A percentile compares a stretch with the other conserved stretches of the same genome.
Evolutionary conservation across 225 moss, liverwort and hornwort genomes (phyloP).

Genomic region (Physcomitrium patens): DNA sequence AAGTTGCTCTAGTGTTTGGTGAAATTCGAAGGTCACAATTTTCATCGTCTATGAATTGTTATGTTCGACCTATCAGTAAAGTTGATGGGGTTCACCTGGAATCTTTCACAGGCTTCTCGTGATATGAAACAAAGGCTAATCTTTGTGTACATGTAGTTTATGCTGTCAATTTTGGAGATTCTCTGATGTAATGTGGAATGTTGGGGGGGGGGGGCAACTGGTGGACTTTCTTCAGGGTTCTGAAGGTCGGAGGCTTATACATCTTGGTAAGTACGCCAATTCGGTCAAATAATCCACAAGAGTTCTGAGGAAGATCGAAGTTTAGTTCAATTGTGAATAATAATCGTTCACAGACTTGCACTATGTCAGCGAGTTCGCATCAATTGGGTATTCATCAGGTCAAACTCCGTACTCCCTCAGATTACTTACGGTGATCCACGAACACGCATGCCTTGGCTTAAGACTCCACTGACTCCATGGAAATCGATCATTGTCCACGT

Average conservation of each 20-base stretch:
- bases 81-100: background rate
- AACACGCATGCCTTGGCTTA: slow-evolving; percentile 42
- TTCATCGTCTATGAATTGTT: background rate
- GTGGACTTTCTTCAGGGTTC: slow-evolving; percentile 31
- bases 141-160: background rate
- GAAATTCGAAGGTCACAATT: slow-evolving; percentile 48
- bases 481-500: slow-evolving; percentile 37
- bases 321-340: background rate
- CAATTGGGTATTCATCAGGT: background rate
- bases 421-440: slow-evolving; percentile 50
- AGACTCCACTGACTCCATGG: slow-evolving; percentile 38
- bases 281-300: background rate
- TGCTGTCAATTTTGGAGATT: background rate
- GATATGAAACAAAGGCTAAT: slow-evolving; percentile 5
- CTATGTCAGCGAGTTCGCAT: background rate
- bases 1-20: slow-evolving; percentile 29
- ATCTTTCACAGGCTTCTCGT: slow-evolving; percentile 3
- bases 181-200: slow-evolving; percentile 22
- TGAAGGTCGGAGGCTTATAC: slow-evolving; percentile 45
- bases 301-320: background rate
- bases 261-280: slow-evolving; percentile 36
- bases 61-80: background rate
- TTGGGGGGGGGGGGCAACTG: background rate
- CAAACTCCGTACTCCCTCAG: slow-evolving; percentile 22
- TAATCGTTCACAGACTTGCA: background rate